Percentiles rank a stretch among this genome's conserved stretches.
These are phyloP conservation scores for Peterozyma toletana DNA, from an alignment of 805 yeast genomes.

Conservation along the genomic window DNA sequence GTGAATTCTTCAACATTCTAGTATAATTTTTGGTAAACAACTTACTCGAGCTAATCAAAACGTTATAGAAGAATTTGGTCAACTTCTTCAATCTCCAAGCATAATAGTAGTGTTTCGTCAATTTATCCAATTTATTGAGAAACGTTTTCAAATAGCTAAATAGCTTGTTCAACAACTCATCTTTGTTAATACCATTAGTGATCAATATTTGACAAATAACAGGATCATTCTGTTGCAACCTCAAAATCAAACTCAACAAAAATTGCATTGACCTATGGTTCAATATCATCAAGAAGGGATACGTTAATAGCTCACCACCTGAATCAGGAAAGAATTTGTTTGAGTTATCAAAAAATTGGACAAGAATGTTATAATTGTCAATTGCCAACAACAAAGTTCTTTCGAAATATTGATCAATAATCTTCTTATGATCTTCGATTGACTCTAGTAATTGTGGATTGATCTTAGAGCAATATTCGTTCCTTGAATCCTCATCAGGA, in stretches of 20 bases:
- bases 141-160: conserved; percentile 26
- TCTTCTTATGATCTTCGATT: conserved; percentile 22
- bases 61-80: conserved; percentile 29
- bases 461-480: conserved; percentile 9
- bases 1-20: conserved; percentile 10
- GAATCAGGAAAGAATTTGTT: conserved; percentile 22
- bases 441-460: conserved; percentile 20
- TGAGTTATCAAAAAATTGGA: conserved; percentile 21
- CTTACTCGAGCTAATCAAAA: conserved; percentile 24
- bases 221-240: conserved; percentile 32
- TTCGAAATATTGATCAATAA: conserved; percentile 26
- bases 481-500: not conserved
- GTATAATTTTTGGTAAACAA: conserved; percentile 24
- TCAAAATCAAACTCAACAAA: conserved; percentile 45
- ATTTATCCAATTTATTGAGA: conserved; percentile 24
- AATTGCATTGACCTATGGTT: conserved; percentile 54
- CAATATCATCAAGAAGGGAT: conserved; percentile 42
- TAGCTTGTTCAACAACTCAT: conserved; percentile 22
- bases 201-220: conserved; percentile 23
- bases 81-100: conserved; percentile 38
- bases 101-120: conserved; percentile 33
- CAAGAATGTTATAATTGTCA: conserved; percentile 28
- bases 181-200: conserved; percentile 24
- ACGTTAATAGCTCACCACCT: conserved; percentile 37
- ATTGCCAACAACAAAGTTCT: conserved; percentile 25